Percentiles rank a stretch among this genome's conserved stretches.
Conservation (phyloP, 164 flowering plant species). For the Saururus chinensis region DNA sequence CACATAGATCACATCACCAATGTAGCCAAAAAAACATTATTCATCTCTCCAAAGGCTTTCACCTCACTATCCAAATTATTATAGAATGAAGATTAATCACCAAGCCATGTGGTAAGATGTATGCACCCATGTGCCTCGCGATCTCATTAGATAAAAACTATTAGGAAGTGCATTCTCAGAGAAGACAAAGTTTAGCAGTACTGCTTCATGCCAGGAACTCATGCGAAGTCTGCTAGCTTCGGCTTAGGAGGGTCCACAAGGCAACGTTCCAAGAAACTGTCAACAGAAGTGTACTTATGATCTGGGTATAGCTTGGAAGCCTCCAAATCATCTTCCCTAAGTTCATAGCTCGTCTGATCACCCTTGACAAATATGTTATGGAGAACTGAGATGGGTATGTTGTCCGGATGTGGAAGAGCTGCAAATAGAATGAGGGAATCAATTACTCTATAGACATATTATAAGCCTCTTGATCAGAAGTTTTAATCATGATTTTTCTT, state of each 20-base stretch:
- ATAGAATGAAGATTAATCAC: no score
- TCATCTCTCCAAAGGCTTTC: no score
- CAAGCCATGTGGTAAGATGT: no score
- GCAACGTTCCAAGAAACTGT: conserved; percentile 18
- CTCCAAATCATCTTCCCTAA: conserved; percentile 24
- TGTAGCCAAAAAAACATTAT: no score
- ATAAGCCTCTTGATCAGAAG: not conserved
- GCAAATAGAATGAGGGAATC: conserved; percentile 2
- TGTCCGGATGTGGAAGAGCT: conserved; percentile 31
- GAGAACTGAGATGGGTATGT: conserved; percentile 22
- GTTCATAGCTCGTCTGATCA: conserved; percentile 22
- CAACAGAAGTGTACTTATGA: conserved; percentile 26
- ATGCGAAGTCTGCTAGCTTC: conserved; percentile 19
- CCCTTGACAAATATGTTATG: conserved; percentile 38
- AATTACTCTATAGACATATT: not conserved
- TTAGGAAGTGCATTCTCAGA: no score
- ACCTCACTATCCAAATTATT: no score
- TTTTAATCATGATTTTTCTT: not conserved
- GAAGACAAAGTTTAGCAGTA: no score
- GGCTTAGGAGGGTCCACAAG: conserved; percentile 19
- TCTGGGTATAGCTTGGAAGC: conserved; percentile 31
- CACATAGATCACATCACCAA: no score
- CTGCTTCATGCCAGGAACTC: conserved; percentile 4
- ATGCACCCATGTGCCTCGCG: no score
- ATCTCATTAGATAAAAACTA: no score